Evolutionary conservation across 2,329 filamentous ascomycete species (phyloP).

Genomic region (Aspergillus sp.): DNA sequence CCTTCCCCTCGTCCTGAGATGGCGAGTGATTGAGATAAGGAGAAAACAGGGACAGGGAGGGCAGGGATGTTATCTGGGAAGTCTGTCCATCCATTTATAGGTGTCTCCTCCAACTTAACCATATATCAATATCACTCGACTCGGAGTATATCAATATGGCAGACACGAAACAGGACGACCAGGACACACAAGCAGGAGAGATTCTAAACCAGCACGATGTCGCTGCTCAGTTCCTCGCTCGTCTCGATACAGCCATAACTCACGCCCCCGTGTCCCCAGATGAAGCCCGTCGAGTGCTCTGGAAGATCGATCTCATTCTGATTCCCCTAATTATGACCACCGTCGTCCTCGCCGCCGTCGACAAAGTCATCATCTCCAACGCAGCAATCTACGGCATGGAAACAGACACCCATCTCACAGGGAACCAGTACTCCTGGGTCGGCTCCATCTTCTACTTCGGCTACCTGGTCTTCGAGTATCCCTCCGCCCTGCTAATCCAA

Average conservation of each 20-base stretch:
- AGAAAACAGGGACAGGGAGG: too few relatives aligned
- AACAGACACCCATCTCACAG: neutral
- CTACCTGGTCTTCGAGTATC: constrained; percentile 1
- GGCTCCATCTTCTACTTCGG: constrained; percentile 7
- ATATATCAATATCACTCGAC: too few relatives aligned
- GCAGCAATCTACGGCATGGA: constrained; percentile 3
- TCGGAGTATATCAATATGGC: too few relatives aligned
- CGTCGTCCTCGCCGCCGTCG: neutral
- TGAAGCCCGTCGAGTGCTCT: constrained; percentile 3
- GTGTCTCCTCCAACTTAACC: too few relatives aligned
- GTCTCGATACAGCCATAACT: neutral
- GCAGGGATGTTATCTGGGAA: too few relatives aligned
- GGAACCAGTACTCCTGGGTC: constrained; percentile 6
- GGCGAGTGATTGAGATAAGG: too few relatives aligned
- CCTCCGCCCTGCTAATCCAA: neutral
- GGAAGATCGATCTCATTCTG: constrained; percentile 8
- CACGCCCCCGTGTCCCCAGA: neutral
- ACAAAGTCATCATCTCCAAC: constrained; percentile 7
- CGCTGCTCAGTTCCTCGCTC: neutral
- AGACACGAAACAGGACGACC: too few relatives aligned
- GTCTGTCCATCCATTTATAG: too few relatives aligned
- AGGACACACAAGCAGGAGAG: too few relatives aligned
- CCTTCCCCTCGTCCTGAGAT: too few relatives aligned
- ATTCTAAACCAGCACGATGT: neutral
- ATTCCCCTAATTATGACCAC: constrained; percentile 4